Percentiles rank a stretch among this genome's conserved stretches.
Conservation (phyloP, 371 early-diverging fungal species). For the Apophysomyces ossiformis region DNA sequence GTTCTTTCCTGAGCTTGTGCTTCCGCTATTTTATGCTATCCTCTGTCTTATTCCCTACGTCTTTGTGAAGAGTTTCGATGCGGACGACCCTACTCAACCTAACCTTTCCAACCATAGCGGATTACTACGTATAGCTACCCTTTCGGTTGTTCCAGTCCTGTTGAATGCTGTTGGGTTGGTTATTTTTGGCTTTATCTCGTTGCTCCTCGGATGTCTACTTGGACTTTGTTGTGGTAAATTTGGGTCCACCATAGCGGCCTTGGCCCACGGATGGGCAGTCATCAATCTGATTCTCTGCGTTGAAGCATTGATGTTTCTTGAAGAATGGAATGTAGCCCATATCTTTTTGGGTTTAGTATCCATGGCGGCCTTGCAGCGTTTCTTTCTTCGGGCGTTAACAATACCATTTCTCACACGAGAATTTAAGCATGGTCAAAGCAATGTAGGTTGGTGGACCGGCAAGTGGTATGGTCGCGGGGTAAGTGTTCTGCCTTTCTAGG, state of each 20-base stretch:
- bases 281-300: constrained; percentile 64
- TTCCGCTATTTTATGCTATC: constrained; percentile 69
- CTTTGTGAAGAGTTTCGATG: constrained; percentile 60
- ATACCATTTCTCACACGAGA: constrained; percentile 75
- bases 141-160: constrained; percentile 72
- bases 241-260: constrained; percentile 70
- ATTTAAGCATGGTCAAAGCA: constrained; percentile 73
- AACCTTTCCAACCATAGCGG: constrained; percentile 36
- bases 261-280: constrained; percentile 70
- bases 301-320: constrained; percentile 68
- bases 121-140: constrained; percentile 56
- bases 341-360: constrained; percentile 72
- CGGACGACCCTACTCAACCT: constrained; percentile 26
- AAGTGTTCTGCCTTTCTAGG: constrained; percentile 17
- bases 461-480: constrained; percentile 78
- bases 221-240: constrained; percentile 68
- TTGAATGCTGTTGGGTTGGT: constrained; percentile 70
- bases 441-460: constrained; percentile 90
- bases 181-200: constrained; percentile 68
- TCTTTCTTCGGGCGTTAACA: constrained; percentile 69
- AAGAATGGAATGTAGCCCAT: constrained; percentile 65
- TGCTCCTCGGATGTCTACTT: constrained; percentile 66
- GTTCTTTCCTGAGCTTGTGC: constrained; percentile 73
- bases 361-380: constrained; percentile 65
- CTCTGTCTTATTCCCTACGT: constrained; percentile 65